These are phyloP conservation scores for Yamadazyma dushanensis DNA, from an alignment of 1,139 yeast species.

Conservation along the genomic window DNA sequence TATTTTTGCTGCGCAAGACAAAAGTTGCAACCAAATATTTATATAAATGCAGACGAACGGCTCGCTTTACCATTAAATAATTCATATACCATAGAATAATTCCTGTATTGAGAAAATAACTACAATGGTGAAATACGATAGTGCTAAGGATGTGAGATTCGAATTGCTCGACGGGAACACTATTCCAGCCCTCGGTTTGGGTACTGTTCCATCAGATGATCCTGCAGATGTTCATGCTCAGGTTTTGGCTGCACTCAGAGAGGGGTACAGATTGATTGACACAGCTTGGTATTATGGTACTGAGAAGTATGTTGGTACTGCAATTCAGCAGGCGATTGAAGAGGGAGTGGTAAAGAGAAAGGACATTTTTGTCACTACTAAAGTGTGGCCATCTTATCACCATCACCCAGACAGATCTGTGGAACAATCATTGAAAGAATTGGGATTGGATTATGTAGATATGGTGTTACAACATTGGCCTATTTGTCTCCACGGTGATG, in stretches of 20 bases:
- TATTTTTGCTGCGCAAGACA: slow-evolving; percentile 2
- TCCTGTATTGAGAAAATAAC: too few species aligned
- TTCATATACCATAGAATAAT: too few species aligned
- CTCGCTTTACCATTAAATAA: too few species aligned
- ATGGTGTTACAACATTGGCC: slow-evolving; percentile 67
- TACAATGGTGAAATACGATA: slow-evolving; percentile 14
- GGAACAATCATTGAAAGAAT: slow-evolving; percentile 31
- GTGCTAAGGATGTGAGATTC: slow-evolving; percentile 24
- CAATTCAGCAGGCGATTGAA: slow-evolving; percentile 46
- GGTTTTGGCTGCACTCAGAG: slow-evolving; percentile 39
- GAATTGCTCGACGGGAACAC: slow-evolving; percentile 31
- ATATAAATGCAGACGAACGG: too few species aligned
- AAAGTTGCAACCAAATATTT: too few species aligned
- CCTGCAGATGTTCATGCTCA: slow-evolving; percentile 35
- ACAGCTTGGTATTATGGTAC: slow-evolving; percentile 52
- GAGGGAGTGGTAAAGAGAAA: slow-evolving; percentile 52
- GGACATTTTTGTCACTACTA: slow-evolving; percentile 59
- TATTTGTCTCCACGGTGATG: slow-evolving; percentile 36
- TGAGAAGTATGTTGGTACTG: slow-evolving; percentile 51
- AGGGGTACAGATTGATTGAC: slow-evolving; percentile 44
- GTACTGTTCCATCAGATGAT: slow-evolving; percentile 35
- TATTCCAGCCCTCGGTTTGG: slow-evolving; percentile 43
- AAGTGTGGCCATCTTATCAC: slow-evolving; percentile 53
- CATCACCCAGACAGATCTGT: slow-evolving; percentile 40
- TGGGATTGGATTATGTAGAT: slow-evolving; percentile 60